Evolutionary conservation across 768 basidiomycete genomes (phyloP).

Genomic region (Leccinum uliginosum): DNA sequence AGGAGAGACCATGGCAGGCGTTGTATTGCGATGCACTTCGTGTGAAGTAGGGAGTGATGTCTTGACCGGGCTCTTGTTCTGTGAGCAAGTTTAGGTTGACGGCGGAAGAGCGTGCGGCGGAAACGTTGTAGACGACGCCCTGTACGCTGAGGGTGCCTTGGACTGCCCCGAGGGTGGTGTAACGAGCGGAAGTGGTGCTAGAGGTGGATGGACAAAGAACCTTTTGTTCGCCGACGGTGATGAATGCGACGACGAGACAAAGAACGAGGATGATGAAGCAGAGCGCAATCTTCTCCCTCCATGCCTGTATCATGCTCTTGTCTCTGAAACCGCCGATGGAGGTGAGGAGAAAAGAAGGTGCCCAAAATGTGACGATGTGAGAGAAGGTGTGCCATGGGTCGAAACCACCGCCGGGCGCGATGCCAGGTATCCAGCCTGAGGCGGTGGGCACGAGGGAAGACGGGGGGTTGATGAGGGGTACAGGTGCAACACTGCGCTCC

Average conservation of each 20-base stretch:
- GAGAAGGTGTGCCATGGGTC: conserved; percentile 82
- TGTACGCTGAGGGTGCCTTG: conserved; percentile 69
- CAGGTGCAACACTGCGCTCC: conserved; percentile 90
- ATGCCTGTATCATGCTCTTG: conserved; percentile 76
- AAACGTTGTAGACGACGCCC: conserved; percentile 75
- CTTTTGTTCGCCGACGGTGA: conserved; percentile 90
- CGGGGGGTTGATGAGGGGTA: conserved; percentile 88
- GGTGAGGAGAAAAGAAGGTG: conserved; percentile 70
- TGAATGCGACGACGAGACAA: conserved; percentile 81
- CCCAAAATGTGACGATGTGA: conserved; percentile 84
- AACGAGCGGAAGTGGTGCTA: conserved; percentile 38
- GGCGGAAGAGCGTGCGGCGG: conserved; percentile 40
- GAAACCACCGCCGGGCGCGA: conserved; percentile 29
- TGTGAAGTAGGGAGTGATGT: conserved; percentile 84
- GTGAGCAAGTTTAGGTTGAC: conserved; percentile 60
- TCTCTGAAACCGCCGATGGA: conserved; percentile 80
- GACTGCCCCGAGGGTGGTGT: conserved; percentile 51
- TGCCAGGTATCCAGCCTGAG: conserved; percentile 34
- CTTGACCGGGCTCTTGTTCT: conserved; percentile 63
- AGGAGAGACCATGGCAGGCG: conserved; percentile 57
- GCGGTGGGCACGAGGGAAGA: conserved; percentile 37
- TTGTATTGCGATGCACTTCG: conserved; percentile 64
- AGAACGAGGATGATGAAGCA: conserved; percentile 81
- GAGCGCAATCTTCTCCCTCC: conserved; percentile 95
- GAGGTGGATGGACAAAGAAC: conserved; percentile 76